Evolutionary conservation across 2,329 filamentous ascomycete species (phyloP).

Genomic region (Alternaria arbusti): DNA sequence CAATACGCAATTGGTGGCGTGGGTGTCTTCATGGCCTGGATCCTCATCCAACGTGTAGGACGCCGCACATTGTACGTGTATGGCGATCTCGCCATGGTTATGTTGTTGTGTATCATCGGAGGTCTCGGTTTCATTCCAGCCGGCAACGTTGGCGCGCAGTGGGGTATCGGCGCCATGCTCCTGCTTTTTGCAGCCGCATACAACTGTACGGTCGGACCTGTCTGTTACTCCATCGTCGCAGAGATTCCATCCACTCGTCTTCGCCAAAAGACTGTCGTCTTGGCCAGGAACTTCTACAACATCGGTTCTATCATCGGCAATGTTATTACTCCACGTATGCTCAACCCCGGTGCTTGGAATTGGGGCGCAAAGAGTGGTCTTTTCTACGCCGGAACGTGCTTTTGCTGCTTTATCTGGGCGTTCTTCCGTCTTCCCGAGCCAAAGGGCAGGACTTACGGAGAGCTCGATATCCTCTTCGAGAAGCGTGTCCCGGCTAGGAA

Average conservation of each 20-base stretch:
- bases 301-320: slow-evolving; percentile 80
- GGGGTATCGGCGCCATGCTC: slow-evolving; percentile 45
- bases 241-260: slow-evolving; percentile 83
- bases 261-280: slow-evolving; percentile 88
- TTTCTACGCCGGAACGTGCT: slow-evolving; percentile 83
- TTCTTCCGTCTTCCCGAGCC: slow-evolving; percentile 84
- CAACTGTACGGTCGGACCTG: slow-evolving; percentile 84
- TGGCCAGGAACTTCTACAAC: slow-evolving; percentile 78
- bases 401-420: slow-evolving; percentile 78
- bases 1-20: slow-evolving; percentile 65
- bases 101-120: slow-evolving; percentile 78
- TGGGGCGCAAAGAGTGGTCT: slow-evolving; percentile 88
- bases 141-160: slow-evolving; percentile 55
- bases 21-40: slow-evolving; percentile 78
- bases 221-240: slow-evolving; percentile 86
- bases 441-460: slow-evolving; percentile 78
- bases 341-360: slow-evolving; percentile 47
- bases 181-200: slow-evolving; percentile 68
- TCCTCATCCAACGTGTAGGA: slow-evolving; percentile 76
- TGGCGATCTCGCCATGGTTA: slow-evolving; percentile 63
- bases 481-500: slow-evolving; percentile 39
- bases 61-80: slow-evolving; percentile 77
- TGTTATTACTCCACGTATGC: slow-evolving; percentile 44
- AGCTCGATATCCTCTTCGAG: slow-evolving; percentile 85
- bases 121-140: slow-evolving; percentile 69